Base-by-base conservation (phyloP, 2,329 filamentous ascomycete genomes). In the Delphinella strobiligena region DNA sequence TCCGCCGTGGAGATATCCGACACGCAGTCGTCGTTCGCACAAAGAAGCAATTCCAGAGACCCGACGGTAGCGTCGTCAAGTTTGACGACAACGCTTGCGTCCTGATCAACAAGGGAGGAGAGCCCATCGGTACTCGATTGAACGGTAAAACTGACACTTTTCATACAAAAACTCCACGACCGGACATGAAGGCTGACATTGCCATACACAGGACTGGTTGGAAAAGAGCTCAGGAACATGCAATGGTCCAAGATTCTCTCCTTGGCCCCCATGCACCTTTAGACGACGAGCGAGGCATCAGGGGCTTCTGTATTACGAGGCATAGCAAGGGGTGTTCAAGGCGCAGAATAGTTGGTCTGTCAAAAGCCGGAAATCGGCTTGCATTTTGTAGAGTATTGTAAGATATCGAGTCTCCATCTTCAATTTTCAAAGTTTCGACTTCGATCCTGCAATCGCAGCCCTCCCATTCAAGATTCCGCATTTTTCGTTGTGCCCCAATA, bases 21-120 rank as follows among this genome's bases (percentile, higher is more conserved):
- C 91, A 98, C 63, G 91, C 91, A 15, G 86, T 98, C 33, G 79
- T 98, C 18, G 93, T 98, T 43, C 82, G 91, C 47, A 94, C 89
- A 29, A 77, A 70, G 54, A 93, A 96, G 67, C 82, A 88, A 64
- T 75, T 82, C 45, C 84, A 91, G 61, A 74, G 91, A 47, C 76
- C 77, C 22, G 91, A 98, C 66, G 91, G 91, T 38, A 88, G 81
- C 56, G 78, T 91, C 34, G 80, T 98, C 49, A 80, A 80, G 51
- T 98, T 98, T 61, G 91, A 93, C 63, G 91, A 98, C 65, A 98
- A 98, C 63, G 91, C 91, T 35, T 98, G 91, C 60, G 91, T 98
- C 34, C 69, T 98, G 51, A 82, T 98, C 61, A 96, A 93, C 68
- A 98, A 96, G 74, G 74, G 85, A 8, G 93, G 91, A 32, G 91